phyloP scores from a whole-genome alignment of 257 asterid genomes.

The Thymus mandschuricus region DNA sequence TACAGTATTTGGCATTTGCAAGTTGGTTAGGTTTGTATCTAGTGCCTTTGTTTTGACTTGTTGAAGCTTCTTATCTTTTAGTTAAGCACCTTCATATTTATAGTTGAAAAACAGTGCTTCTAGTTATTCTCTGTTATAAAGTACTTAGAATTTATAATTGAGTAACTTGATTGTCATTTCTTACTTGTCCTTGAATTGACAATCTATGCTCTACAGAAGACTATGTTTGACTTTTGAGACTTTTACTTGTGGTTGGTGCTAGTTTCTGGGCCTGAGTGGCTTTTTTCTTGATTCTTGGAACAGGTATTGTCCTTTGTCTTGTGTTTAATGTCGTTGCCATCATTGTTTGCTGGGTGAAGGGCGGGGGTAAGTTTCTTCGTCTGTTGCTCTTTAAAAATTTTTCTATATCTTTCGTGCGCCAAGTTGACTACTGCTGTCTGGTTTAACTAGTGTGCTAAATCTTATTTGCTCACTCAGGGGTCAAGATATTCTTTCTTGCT shows the following conservation, averaged over 20 bases:
- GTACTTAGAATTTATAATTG: neutral
- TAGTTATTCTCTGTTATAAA: neutral
- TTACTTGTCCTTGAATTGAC: neutral
- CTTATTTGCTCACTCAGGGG: conserved; percentile 57
- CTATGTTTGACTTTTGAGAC: conserved; percentile 1
- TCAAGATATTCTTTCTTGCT: conserved; percentile 84
- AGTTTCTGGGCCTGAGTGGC: neutral
- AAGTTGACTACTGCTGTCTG: conserved; percentile 15
- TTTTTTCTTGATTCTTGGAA: conserved; percentile 29
- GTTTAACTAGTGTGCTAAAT: conserved; percentile 20
- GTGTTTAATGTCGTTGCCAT: conserved; percentile 78
- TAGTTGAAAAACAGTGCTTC: neutral
- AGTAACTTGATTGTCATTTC: neutral
- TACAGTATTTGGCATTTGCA: conserved; percentile 65
- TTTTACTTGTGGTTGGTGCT: neutral
- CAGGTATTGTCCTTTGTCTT: conserved; percentile 94
- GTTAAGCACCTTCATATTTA: neutral
- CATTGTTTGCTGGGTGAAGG: conserved; percentile 88
- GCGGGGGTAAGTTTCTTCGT: conserved; percentile 66
- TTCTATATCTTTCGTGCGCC: conserved; percentile 6
- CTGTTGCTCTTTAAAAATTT: neutral
- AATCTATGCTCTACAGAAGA: neutral
- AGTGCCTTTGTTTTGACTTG: conserved; percentile 1
- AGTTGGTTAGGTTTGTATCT: conserved; percentile 59
- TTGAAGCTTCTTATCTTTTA: neutral